A percentile compares a stretch with the other conserved stretches of the same genome.
Conservation (phyloP, 2,329 filamentous ascomycete species). For the Macrophomina tecta region DNA sequence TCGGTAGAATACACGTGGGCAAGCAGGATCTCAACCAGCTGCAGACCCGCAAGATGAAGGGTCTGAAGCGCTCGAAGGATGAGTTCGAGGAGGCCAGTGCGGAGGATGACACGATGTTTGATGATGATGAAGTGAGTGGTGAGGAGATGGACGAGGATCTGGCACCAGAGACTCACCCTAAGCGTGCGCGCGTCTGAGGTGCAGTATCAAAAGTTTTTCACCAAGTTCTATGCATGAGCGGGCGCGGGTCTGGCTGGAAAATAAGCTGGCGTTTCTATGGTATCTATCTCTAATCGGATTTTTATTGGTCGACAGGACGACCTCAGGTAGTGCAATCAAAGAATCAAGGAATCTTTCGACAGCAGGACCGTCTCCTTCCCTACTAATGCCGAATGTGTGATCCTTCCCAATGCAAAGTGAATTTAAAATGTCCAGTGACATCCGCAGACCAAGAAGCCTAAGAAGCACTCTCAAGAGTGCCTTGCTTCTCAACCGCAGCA, state of each 20-base stretch:
- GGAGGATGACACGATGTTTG: slow-evolving; percentile 33
- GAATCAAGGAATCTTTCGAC: background rate
- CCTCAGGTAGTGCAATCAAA: slow-evolving; percentile 21
- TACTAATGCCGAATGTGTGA: background rate
- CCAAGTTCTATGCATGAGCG: slow-evolving; percentile 25
- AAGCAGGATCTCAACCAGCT: slow-evolving; percentile 86
- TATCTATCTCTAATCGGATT: slow-evolving; percentile 23
- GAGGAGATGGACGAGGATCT: slow-evolving; percentile 34
- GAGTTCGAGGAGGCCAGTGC: slow-evolving; percentile 62
- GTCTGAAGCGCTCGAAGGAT: slow-evolving; percentile 81
- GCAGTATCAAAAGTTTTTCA: slow-evolving; percentile 18
- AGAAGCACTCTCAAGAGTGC: slow-evolving; percentile 30
- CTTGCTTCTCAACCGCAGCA: slow-evolving; percentile 30
- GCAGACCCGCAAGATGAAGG: slow-evolving; percentile 99
- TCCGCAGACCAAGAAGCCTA: background rate
- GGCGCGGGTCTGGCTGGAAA: slow-evolving; percentile 28
- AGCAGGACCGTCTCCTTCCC: background rate
- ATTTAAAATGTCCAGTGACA: background rate
- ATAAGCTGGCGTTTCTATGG: slow-evolving; percentile 28
- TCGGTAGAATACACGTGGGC: slow-evolving; percentile 88
- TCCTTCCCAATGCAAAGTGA: background rate
- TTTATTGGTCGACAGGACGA: slow-evolving; percentile 12
- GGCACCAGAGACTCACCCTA: slow-evolving; percentile 21
- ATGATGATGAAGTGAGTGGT: slow-evolving; percentile 43
- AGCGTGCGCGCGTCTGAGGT: slow-evolving; percentile 26